phyloP scores from a whole-genome alignment of 768 basidiomycete genomes.

The Hericium rajendrae region DNA sequence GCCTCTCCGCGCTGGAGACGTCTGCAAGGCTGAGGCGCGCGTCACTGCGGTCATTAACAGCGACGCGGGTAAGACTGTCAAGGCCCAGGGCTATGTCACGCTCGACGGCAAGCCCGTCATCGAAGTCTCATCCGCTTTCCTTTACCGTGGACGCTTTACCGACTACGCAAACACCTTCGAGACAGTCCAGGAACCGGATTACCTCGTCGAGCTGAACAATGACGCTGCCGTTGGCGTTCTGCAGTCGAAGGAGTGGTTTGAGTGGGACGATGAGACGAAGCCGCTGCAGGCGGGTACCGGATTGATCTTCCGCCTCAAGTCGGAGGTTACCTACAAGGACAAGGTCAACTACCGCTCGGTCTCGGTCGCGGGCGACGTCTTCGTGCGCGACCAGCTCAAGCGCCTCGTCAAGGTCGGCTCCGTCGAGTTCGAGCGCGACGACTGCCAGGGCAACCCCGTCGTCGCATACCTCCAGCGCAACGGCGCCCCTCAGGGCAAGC shows the following conservation, averaged over 20 bases:
- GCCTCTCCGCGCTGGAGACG: constrained; percentile 75
- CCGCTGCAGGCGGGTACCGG: constrained; percentile 73
- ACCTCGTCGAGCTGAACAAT: constrained; percentile 61
- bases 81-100: constrained; percentile 76
- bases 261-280: constrained; percentile 78
- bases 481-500: constrained; percentile 68
- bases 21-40: constrained; percentile 81
- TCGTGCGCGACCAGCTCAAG: constrained; percentile 82
- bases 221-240: constrained; percentile 85
- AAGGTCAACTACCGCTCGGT: constrained; percentile 77
- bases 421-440: constrained; percentile 78
- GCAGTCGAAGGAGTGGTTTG: constrained; percentile 96
- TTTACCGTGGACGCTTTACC: constrained; percentile 89
- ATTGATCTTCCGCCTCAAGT: constrained; percentile 84
- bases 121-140: constrained; percentile 90
- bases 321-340: constrained; percentile 86
- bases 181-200: constrained; percentile 81
- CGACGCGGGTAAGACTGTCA: constrained; percentile 88
- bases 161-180: constrained; percentile 98
- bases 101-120: constrained; percentile 76
- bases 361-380: constrained; percentile 76
- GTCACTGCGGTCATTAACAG: constrained; percentile 86
- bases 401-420: constrained; percentile 81
- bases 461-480: constrained; percentile 88
- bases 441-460: constrained; percentile 89